phyloP scores from a whole-genome alignment of 176 grass and related monocot genomes.

The Eleusine indica region DNA sequence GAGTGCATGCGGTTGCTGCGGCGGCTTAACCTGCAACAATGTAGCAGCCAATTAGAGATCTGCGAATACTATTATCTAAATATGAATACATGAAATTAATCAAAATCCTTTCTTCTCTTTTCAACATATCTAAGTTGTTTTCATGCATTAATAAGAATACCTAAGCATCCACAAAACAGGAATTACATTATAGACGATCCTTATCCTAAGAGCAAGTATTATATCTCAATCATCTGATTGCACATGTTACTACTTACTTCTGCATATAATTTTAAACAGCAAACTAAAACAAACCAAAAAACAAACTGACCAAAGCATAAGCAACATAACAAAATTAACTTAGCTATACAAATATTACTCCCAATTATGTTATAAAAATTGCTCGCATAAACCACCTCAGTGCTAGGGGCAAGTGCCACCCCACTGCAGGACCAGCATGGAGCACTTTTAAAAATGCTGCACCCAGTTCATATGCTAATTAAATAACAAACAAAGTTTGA shows the following conservation, averaged over 20 bases:
- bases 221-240: constrained; percentile 6
- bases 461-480: constrained; percentile 1
- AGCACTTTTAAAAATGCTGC: not conserved
- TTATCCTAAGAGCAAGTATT: not conserved
- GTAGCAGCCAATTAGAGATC: constrained; percentile 35
- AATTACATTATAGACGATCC: not conserved
- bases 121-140: not conserved
- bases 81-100: not conserved
- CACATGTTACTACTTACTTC: constrained; percentile 13
- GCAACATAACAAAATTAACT: constrained; percentile 3
- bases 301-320: constrained; percentile 2
- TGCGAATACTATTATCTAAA: constrained; percentile 16
- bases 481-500: constrained; percentile 34
- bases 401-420: not conserved
- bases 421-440: not conserved
- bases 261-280: not conserved
- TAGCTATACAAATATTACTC: not conserved
- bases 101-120: constrained; percentile 6
- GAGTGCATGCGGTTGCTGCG: constrained; percentile 65
- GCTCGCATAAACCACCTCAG: not conserved
- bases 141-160: constrained; percentile 17
- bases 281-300: not conserved
- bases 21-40: constrained; percentile 60
- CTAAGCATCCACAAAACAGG: constrained; percentile 10
- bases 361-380: not conserved